Percentiles rank a stretch among this genome's conserved stretches.
phyloP scores from a whole-genome alignment of 148 eudicot genomes.

The Amaranthus palmeri region DNA sequence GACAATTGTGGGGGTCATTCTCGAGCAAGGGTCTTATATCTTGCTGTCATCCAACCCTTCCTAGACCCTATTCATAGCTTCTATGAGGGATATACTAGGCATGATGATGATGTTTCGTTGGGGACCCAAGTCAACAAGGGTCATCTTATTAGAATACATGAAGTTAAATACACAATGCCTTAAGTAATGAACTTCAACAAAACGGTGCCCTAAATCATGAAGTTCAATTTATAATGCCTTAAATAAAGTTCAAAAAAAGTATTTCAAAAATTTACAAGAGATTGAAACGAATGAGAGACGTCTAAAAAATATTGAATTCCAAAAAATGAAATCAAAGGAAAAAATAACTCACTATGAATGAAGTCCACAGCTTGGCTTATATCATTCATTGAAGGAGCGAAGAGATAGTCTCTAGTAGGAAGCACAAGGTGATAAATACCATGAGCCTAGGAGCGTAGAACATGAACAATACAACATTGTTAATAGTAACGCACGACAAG shows the following conservation, averaged over 20 bases:
- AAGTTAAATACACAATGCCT: not conserved
- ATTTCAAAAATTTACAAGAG: not conserved
- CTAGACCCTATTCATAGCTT: no score
- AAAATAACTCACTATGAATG: constrained; percentile 60
- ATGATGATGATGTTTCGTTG: no score
- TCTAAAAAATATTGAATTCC: not conserved
- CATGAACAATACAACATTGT: constrained; percentile 15
- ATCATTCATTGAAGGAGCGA: constrained; percentile 74
- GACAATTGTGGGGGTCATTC: no score
- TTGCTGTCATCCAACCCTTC: no score
- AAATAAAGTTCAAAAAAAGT: not conserved
- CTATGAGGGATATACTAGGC: no score
- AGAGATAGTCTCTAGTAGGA: constrained; percentile 89
- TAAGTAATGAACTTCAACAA: no score
- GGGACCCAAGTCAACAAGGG: not conserved
- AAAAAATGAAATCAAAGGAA: not conserved
- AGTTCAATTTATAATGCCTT: no score
- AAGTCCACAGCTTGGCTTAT: constrained; percentile 76
- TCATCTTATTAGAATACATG: not conserved
- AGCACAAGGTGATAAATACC: constrained; percentile 82
- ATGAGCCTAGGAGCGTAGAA: constrained; percentile 49
- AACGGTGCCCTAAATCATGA: no score
- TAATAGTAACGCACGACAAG: not conserved
- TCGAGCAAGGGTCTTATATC: no score
- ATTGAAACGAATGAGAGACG: not conserved